These are phyloP conservation scores for Podospora tetraspora DNA, from an alignment of 495 filamentous ascomycete species.

Conservation along the genomic window DNA sequence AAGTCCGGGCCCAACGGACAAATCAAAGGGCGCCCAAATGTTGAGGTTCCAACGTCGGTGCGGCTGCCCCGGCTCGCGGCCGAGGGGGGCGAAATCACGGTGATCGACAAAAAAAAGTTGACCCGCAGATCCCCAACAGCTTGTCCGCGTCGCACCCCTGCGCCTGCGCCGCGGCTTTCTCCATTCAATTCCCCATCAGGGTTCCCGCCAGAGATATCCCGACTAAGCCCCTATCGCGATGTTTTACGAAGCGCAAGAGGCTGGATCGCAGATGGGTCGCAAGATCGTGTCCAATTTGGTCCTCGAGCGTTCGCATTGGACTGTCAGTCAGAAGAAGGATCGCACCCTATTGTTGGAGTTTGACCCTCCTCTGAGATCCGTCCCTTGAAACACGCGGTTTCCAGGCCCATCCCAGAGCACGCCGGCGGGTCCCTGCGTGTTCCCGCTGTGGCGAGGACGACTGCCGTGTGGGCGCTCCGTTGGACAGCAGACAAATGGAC, in stretches of 20 bases:
- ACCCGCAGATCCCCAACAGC: conserved; percentile 42
- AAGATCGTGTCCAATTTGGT: background rate
- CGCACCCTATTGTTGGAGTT: background rate
- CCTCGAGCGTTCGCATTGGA: background rate
- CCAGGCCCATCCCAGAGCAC: background rate
- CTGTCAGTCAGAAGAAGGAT: background rate
- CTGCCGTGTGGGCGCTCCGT: background rate
- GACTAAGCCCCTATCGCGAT: background rate
- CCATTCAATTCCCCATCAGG: background rate
- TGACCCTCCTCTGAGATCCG: background rate
- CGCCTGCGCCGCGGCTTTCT: background rate
- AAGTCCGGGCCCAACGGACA: background rate
- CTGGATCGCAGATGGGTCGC: background rate
- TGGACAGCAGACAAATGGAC: background rate
- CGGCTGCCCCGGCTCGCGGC: conserved; percentile 11
- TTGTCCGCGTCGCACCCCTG: conserved; percentile 26
- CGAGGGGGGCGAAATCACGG: conserved; percentile 4
- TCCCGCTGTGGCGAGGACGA: background rate
- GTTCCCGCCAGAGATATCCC: background rate
- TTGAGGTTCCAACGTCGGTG: conserved; percentile 23
- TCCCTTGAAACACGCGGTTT: background rate
- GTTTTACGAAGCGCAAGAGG: background rate
- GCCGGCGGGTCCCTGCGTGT: background rate
- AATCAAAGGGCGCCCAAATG: conserved; percentile 23
- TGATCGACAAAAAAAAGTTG: conserved; percentile 22